These are phyloP conservation scores for Kodamaea anthophila DNA, from an alignment of 1,139 yeast genomes.

Conservation along the genomic window DNA sequence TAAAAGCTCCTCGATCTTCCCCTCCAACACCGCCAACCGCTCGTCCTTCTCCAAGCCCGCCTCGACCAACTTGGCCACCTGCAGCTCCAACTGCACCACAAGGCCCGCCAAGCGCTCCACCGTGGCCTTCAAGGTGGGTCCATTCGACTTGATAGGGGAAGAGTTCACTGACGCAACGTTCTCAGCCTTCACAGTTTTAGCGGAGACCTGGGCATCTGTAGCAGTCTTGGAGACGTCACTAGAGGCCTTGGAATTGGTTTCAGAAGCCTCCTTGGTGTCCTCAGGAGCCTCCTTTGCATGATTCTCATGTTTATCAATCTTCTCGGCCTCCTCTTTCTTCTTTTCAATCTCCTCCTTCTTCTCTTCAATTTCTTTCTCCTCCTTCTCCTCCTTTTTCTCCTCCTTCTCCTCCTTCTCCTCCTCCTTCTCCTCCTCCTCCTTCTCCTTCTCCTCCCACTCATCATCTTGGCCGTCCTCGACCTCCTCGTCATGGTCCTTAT, in stretches of 20 bases:
- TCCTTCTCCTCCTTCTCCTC: conserved; percentile 3
- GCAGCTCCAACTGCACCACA: conserved; percentile 50
- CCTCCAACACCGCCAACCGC: conserved; percentile 41
- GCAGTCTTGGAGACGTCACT: conserved; percentile 8
- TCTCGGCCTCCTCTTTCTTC: conserved; percentile 10
- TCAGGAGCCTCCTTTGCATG: conserved; percentile 11
- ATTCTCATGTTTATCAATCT: conserved; percentile 10
- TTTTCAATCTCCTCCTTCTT: conserved; percentile 1
- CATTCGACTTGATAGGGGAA: conserved; percentile 24
- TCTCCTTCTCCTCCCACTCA: conserved; percentile 18
- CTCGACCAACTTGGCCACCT: conserved; percentile 45
- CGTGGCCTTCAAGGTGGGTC: conserved; percentile 63
- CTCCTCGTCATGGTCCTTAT: conserved; percentile 36
- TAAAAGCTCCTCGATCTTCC: conserved; percentile 35
- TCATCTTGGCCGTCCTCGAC: conserved; percentile 30
- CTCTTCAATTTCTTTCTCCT: conserved; percentile 1
- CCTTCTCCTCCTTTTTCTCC: conserved; percentile 1
- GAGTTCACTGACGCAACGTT: no score
- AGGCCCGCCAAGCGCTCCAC: conserved; percentile 58
- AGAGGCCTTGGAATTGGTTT: conserved; percentile 9
- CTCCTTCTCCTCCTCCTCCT: conserved; percentile 6
- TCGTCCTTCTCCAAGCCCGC: conserved; percentile 60
- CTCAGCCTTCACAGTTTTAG: no score
- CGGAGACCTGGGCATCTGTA: conserved; percentile 10
- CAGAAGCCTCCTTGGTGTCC: conserved; percentile 12